Base-by-base conservation (phyloP, 306 rosid species). In the Quercus alba region DNA sequence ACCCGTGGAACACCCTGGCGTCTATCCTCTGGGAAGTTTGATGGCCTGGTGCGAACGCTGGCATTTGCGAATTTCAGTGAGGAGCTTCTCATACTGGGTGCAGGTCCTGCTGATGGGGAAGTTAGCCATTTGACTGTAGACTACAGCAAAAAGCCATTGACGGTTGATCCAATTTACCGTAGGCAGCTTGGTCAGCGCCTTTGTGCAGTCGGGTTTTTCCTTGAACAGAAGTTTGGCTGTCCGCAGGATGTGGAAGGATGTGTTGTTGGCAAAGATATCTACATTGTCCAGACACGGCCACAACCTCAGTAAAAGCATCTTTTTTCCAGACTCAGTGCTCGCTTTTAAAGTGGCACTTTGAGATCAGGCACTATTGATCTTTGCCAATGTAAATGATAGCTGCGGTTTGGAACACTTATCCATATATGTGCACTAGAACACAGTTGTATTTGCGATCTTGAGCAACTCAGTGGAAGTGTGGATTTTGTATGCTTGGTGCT, bases 1-100 rank as follows among this genome's bases (percentile, higher is more conserved):
- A 91, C 98, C 67, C 80, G 90, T 46, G 99, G 99, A 51, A 95
- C 99, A 28, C 97, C 99, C 17, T 95, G 98, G 98, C 93, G 97
- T 64, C 70, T 95, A 57, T 87, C 90, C 35, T 89, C 90, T 9
- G 93, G 97, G 85, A 95, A 95, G 91, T 89, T 93, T 70, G 91
- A 95, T 19, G 97, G 98, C 56, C 76, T 55, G 21, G 92, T 93
- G 75, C 84, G 77, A 61, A 93, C 98, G 1, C 85, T 90, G 75
- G 93, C 98, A 57, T 95, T 93, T 77, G 99, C 97, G 6, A 95
- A 95, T 84, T 95, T 95, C 75, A 93, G 98, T 19, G 92, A 93
- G 94, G 99, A 95, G 81, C 71, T 95, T 81, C 81, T 84, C 80
- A 92, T 93, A 41, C 91, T 85, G 23, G 89, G 88, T 80, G 86